phyloP scores from a whole-genome alignment of 768 basidiomycete genomes.

The Mycena chlorophos region DNA sequence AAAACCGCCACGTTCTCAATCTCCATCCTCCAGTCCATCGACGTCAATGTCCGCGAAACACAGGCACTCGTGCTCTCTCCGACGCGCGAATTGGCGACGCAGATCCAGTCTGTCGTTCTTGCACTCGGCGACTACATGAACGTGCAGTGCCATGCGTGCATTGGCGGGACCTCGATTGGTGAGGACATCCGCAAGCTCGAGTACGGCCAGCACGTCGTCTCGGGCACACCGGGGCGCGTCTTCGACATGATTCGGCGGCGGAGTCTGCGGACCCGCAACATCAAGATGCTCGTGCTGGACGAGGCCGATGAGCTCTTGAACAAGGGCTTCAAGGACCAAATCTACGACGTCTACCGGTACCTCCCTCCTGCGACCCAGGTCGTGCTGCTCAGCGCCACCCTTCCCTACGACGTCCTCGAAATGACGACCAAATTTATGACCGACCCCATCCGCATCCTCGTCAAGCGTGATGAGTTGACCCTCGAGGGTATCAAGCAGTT shows the following conservation, averaged over 20 bases:
- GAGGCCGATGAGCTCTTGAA: constrained; percentile 94
- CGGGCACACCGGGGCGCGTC: constrained; percentile 97
- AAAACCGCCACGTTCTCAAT: constrained; percentile 99
- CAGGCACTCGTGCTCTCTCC: constrained; percentile 95
- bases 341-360: constrained; percentile 96
- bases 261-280: constrained; percentile 87
- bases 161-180: constrained; percentile 93
- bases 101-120: constrained; percentile 94
- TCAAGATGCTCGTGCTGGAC: constrained; percentile 94
- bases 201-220: constrained; percentile 94
- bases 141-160: constrained; percentile 96
- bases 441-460: constrained; percentile 94
- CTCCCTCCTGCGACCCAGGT: constrained; percentile 96
- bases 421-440: constrained; percentile 99
- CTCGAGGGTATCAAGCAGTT: constrained; percentile 94
- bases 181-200: constrained; percentile 96
- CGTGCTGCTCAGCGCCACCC: constrained; percentile 89
- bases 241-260: constrained; percentile 97
- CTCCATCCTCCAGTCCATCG: constrained; percentile 95
- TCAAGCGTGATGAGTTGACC: constrained; percentile 98
- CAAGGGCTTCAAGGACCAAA: constrained; percentile 98
- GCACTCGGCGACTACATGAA: constrained; percentile 99
- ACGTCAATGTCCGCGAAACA: constrained; percentile 86
- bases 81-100: constrained; percentile 94
- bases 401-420: constrained; percentile 94